These are phyloP conservation scores for Flaveria trinervia DNA, from an alignment of 129 eudicot species.

Conservation along the genomic window DNA sequence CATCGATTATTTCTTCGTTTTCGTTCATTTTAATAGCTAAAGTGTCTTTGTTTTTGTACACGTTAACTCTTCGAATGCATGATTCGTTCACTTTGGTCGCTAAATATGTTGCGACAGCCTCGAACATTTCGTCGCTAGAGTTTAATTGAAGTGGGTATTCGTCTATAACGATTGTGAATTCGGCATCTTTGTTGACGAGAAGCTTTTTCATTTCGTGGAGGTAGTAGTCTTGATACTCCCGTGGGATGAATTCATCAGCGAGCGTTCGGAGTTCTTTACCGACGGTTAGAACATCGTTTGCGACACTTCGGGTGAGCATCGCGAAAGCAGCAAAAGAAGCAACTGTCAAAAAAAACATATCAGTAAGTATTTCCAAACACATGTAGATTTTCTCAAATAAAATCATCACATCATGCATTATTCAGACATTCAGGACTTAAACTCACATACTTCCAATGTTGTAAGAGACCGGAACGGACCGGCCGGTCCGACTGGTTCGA, in stretches of 20 bases:
- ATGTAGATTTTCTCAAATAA: no score
- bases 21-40: slow-evolving; percentile 34
- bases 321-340: slow-evolving; percentile 59
- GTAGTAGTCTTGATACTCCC: slow-evolving; percentile 36
- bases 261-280: slow-evolving; percentile 43
- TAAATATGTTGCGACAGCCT: slow-evolving; percentile 41
- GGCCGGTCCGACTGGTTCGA: no score
- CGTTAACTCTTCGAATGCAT: slow-evolving; percentile 35
- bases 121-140: slow-evolving; percentile 33
- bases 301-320: slow-evolving; percentile 39
- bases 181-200: slow-evolving; percentile 23
- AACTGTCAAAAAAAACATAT: slow-evolving; percentile 12
- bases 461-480: no score
- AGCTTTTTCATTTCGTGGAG: slow-evolving; percentile 36
- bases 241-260: slow-evolving; percentile 44
- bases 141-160: slow-evolving; percentile 38
- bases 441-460: no score
- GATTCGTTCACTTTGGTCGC: slow-evolving; percentile 40
- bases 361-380: not conserved
- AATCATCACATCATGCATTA: no score
- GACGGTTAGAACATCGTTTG: slow-evolving; percentile 38
- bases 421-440: no score
- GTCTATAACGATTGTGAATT: slow-evolving; percentile 43
- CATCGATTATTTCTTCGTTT: slow-evolving; percentile 40
- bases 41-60: slow-evolving; percentile 33